Conservation (phyloP, 441 rosid species). For the Gossypium schwendimanii region DNA sequence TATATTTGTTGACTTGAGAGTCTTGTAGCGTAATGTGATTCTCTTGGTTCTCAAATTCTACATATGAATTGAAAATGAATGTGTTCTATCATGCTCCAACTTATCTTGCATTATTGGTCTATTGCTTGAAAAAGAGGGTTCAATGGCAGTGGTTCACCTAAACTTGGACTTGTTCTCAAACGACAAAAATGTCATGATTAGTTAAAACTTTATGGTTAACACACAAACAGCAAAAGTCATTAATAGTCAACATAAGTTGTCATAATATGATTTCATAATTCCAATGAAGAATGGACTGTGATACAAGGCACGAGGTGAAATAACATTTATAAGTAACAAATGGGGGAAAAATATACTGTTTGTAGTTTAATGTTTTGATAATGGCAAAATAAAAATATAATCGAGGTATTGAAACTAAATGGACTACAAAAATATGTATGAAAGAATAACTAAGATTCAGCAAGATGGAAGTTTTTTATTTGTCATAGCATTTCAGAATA, state of each 20-base stretch:
- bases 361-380: neutral
- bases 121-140: too few relatives aligned
- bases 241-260: too few relatives aligned
- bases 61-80: neutral
- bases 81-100: too few relatives aligned
- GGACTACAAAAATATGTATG: neutral
- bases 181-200: too few relatives aligned
- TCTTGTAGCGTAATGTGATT: neutral
- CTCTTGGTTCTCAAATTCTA: neutral
- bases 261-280: neutral
- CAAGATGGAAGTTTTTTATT: neutral
- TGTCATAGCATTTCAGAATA: neutral
- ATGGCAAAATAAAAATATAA: neutral
- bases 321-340: neutral
- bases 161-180: too few relatives aligned
- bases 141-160: too few relatives aligned
- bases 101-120: too few relatives aligned
- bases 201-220: too few relatives aligned
- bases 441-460: conserved; percentile 5
- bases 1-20: neutral
- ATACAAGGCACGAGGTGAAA: neutral
- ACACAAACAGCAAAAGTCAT: too few relatives aligned
- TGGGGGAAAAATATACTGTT: neutral
- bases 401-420: neutral
- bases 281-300: neutral